phyloP scores from a whole-genome alignment of 805 yeast genomes.

The Diddensiella caesifluorescens region DNA sequence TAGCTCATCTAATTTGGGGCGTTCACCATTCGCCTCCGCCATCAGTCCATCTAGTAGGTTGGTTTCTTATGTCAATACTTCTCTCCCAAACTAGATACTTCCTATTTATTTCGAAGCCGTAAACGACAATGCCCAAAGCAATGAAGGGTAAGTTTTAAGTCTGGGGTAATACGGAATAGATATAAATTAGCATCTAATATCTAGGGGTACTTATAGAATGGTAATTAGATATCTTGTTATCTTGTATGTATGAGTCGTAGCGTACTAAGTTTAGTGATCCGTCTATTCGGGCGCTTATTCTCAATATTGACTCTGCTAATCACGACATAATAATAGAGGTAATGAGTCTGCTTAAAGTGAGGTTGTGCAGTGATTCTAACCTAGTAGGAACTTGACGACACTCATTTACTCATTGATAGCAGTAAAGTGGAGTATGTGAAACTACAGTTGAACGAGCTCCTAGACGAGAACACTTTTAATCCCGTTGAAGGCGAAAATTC shows the following conservation, averaged over 20 bases:
- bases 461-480: slow-evolving; percentile 80
- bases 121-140: slow-evolving; percentile 46
- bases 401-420: slow-evolving; percentile 78
- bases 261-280: slow-evolving; percentile 66
- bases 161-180: neutral
- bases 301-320: slow-evolving; percentile 69
- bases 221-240: slow-evolving; percentile 12
- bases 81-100: too few species aligned
- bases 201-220: slow-evolving; percentile 35
- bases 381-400: slow-evolving; percentile 77
- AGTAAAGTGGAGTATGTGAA: slow-evolving; percentile 72
- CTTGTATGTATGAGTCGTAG: neutral
- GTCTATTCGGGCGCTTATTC: slow-evolving; percentile 78
- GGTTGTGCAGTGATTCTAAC: neutral
- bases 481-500: slow-evolving; percentile 58
- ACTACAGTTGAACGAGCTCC: slow-evolving; percentile 63
- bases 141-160: slow-evolving; percentile 40
- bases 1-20: too few species aligned
- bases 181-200: neutral
- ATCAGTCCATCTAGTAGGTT: too few species aligned
- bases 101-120: slow-evolving; percentile 11
- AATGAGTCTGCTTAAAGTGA: slow-evolving; percentile 9
- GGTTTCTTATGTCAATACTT: too few species aligned
- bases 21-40: too few species aligned
- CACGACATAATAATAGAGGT: slow-evolving; percentile 65